Evolutionary conservation across 306 rosid species (phyloP).

Genomic region (Ochetophila trinervis): DNA sequence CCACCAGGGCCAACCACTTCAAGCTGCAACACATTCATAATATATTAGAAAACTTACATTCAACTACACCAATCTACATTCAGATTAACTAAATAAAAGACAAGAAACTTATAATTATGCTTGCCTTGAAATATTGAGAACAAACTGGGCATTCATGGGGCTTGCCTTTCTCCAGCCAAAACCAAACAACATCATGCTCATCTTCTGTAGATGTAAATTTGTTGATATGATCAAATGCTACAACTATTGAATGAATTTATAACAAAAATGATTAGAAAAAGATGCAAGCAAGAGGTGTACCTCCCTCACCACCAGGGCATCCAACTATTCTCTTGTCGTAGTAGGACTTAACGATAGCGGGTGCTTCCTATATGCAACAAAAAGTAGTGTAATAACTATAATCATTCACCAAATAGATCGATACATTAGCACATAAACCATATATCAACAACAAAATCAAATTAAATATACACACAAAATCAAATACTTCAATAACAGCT

Average conservation of each 20-base stretch:
- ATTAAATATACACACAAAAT: too few species aligned
- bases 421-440: too few species aligned
- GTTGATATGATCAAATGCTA: not conserved
- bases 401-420: too few species aligned
- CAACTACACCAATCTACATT: not conserved
- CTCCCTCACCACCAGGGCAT: conserved; percentile 49
- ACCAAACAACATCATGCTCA: conserved; percentile 60
- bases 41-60: not conserved
- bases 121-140: conserved; percentile 43
- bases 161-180: conserved; percentile 51
- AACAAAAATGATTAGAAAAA: not conserved
- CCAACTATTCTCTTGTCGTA: conserved; percentile 48
- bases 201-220: conserved; percentile 27
- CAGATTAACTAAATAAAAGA: not conserved
- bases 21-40: conserved; percentile 26
- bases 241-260: not conserved
- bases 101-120: not conserved
- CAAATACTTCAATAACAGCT: not conserved
- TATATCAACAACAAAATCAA: too few species aligned
- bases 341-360: conserved; percentile 41
- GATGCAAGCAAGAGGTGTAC: conserved; percentile 12
- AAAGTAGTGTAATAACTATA: not conserved
- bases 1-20: conserved; percentile 48
- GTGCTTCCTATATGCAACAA: conserved; percentile 35
- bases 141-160: conserved; percentile 49